A percentile compares a stretch with the other conserved stretches of the same genome.
These are phyloP conservation scores for Trichoderma sp. DNA, from an alignment of 2,329 filamentous ascomycete genomes.

Conservation along the genomic window DNA sequence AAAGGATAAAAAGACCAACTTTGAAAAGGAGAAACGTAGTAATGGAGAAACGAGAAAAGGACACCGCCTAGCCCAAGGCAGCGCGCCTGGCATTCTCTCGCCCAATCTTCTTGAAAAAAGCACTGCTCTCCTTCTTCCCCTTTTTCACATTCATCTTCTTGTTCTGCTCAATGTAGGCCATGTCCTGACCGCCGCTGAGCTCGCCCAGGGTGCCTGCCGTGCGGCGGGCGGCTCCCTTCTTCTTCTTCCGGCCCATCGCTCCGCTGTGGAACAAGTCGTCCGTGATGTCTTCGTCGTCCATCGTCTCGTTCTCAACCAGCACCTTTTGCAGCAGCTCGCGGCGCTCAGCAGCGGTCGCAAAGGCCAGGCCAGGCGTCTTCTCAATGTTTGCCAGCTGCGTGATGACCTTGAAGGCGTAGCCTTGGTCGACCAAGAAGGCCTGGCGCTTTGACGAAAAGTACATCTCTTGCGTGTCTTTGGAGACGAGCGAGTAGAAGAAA, in stretches of 20 bases:
- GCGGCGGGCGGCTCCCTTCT: slow-evolving; percentile 67
- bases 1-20: not conserved
- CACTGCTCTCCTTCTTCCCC: slow-evolving; percentile 45
- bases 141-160: slow-evolving; percentile 63
- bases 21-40: not conserved
- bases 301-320: slow-evolving; percentile 80
- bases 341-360: slow-evolving; percentile 75
- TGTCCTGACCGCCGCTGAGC: slow-evolving; percentile 87
- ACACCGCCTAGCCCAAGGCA: slow-evolving; percentile 13
- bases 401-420: slow-evolving; percentile 98
- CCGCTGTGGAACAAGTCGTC: slow-evolving; percentile 48
- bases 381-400: slow-evolving; percentile 93
- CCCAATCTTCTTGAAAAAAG: slow-evolving; percentile 49
- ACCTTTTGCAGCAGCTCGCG: slow-evolving; percentile 88
- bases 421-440: slow-evolving; percentile 95
- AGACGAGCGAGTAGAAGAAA: slow-evolving; percentile 97
- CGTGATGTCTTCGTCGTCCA: slow-evolving; percentile 68
- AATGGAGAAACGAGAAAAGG: not conserved
- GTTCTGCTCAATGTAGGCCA: slow-evolving; percentile 92
- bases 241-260: slow-evolving; percentile 51
- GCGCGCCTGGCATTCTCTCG: slow-evolving; percentile 46
- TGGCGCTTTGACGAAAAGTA: slow-evolving; percentile 95
- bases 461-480: slow-evolving; percentile 98
- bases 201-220: slow-evolving; percentile 85
- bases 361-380: slow-evolving; percentile 76